Evolutionary conservation across 148 eudicot species (phyloP), one percentile per base, ranked within the genome.

Genomic region (Talinum fruticosum): DNA sequence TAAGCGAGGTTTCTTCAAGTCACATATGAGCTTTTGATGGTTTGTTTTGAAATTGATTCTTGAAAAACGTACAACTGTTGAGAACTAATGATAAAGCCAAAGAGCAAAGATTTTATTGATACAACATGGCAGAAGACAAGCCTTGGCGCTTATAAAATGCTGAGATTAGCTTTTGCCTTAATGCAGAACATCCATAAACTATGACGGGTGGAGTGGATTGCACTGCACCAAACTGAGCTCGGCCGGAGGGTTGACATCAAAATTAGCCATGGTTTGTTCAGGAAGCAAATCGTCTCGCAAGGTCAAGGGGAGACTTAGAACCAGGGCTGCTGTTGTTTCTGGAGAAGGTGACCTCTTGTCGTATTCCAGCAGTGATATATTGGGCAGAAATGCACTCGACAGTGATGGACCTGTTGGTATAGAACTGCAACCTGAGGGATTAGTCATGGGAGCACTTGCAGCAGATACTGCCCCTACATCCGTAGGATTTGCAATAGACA

Each of bases 381-480:
- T 73, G 18, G 66, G 36, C 10, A 71, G 66, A 65, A 86, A 81
- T 69, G 78, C 74, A 29, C 68, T 83, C 15, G 74, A 78, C 65
- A 81, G 70, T 67, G 86, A 78, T 78, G 74, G 78, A 62, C 76
- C 92, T 14, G 64, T 84, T 82, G 94, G 90, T 77, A 86, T 87
- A 70, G 90, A 89, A 65, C 59, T 88, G 81, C 96, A 92, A 80
- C 82, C 88, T 51, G 97, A 91, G 80, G 78, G 86, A 13, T 64
- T 91, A 45, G 80, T 81, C 24, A 77, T 90, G 62, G 97, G 93
- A 71, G 80, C 91, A 66, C 93, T 93, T 78, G 81, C 90, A 54
- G 97, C 97, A 1, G 94, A 96, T 75, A 88, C 90, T 41, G 84
- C 89, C 75, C 91, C 90, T 33, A 79, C 86, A 19, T 82, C 84